phyloP scores from a whole-genome alignment of 306 rosid genomes.

The Dryas drummondii region DNA sequence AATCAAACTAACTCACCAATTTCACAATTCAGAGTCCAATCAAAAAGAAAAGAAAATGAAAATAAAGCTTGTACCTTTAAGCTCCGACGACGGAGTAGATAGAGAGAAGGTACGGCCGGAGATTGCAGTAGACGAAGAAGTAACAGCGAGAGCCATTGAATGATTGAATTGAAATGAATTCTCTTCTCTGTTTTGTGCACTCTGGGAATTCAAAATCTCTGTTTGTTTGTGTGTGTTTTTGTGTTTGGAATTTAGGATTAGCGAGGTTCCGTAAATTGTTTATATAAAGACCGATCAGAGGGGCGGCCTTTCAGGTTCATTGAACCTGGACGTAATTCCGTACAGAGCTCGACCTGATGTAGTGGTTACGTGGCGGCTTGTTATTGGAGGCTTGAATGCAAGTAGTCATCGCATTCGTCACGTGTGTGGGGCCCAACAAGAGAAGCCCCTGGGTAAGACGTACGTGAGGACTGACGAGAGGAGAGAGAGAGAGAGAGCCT shows the following conservation, averaged over 20 bases:
- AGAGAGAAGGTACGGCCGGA: slow-evolving; percentile 39
- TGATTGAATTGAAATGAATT: background rate
- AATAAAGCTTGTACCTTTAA: slow-evolving; percentile 43
- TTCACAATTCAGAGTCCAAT: background rate
- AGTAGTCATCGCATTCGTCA: slow-evolving; percentile 16
- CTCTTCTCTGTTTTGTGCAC: no score
- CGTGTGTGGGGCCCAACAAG: background rate
- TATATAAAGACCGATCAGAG: slow-evolving; percentile 18
- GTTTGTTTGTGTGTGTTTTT: background rate
- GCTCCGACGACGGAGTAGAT: slow-evolving; percentile 37
- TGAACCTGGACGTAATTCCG: slow-evolving; percentile 50
- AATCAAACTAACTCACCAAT: background rate
- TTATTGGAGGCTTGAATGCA: slow-evolving; percentile 16
- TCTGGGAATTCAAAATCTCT: background rate
- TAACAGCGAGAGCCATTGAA: slow-evolving; percentile 59
- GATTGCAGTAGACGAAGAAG: slow-evolving; percentile 49
- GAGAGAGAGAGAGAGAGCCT: no score
- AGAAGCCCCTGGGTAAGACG: background rate
- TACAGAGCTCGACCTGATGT: rapidly evolving
- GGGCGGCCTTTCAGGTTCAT: slow-evolving; percentile 36
- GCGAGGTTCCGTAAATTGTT: background rate
- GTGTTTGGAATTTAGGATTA: background rate
- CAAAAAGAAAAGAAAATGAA: background rate
- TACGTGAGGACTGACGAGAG: background rate
- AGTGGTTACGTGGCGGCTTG: slow-evolving; percentile 3